Conservation (phyloP, 2,329 filamentous ascomycete genomes). For the Tolypocladium album region DNA sequence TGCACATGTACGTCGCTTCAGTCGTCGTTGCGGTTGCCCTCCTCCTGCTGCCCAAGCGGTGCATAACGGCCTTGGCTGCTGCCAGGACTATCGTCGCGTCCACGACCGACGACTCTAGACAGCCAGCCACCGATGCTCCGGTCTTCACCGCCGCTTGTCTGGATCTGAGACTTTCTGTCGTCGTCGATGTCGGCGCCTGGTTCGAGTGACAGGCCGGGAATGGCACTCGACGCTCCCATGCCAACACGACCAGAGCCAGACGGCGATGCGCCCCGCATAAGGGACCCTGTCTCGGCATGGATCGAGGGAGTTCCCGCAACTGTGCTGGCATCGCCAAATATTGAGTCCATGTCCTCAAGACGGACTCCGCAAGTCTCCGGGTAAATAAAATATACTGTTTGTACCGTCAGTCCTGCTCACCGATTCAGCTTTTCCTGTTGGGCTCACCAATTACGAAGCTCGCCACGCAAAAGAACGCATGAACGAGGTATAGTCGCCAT, state of each 20-base stretch:
- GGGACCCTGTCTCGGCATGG: slow-evolving; percentile 64
- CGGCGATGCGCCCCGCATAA: slow-evolving; percentile 64
- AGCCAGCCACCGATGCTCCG: slow-evolving; percentile 40
- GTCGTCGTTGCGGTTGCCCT: slow-evolving; percentile 16
- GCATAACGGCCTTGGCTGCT: slow-evolving; percentile 31
- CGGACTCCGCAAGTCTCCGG: slow-evolving; percentile 93
- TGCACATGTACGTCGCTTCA: slow-evolving; percentile 10
- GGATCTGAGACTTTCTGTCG: slow-evolving; percentile 30
- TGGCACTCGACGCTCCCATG: slow-evolving; percentile 53
- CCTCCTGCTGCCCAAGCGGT: slow-evolving; percentile 29
- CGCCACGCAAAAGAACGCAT: slow-evolving; percentile 91
- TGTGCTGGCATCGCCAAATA: slow-evolving; percentile 90
- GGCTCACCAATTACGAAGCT: slow-evolving; percentile 90
- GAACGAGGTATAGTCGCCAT: slow-evolving; percentile 89
- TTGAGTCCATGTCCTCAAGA: slow-evolving; percentile 88
- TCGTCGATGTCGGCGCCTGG: slow-evolving; percentile 51
- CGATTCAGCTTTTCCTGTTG: neutral
- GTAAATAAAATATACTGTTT: slow-evolving; percentile 87
- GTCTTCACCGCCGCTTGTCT: slow-evolving; percentile 21
- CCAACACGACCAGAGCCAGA: slow-evolving; percentile 59
- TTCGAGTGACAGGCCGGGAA: slow-evolving; percentile 74
- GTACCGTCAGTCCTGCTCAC: slow-evolving; percentile 8
- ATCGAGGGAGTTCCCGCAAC: slow-evolving; percentile 67
- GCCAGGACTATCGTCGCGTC: slow-evolving; percentile 24
- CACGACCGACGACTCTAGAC: slow-evolving; percentile 27